Evolutionary conservation across 1,139 yeast species (phyloP).

Genomic region (Pichia sp.): DNA sequence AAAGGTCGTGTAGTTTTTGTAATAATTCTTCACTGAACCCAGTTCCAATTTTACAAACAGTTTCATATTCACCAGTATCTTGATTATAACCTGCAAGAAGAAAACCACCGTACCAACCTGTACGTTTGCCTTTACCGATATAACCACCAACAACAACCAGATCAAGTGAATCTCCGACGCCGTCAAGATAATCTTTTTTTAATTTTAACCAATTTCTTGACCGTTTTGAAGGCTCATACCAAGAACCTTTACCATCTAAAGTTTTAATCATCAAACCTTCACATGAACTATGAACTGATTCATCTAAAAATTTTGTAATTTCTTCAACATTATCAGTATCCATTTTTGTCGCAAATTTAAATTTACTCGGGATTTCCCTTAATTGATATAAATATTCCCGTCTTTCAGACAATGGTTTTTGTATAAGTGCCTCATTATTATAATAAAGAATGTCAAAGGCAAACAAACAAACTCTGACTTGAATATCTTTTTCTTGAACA

Average conservation of each 20-base stretch:
- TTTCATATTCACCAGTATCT: constrained; percentile 87
- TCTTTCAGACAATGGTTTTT: constrained; percentile 64
- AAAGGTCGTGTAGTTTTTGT: constrained; percentile 47
- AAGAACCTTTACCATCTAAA: constrained; percentile 72
- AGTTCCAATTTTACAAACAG: constrained; percentile 95
- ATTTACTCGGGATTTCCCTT: constrained; percentile 63
- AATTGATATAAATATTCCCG: constrained; percentile 55
- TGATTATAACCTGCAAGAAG: constrained; percentile 82
- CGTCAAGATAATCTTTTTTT: constrained; percentile 88
- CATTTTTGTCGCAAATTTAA: constrained; percentile 71
- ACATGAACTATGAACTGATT: constrained; percentile 82
- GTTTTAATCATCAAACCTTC: constrained; percentile 97
- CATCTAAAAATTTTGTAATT: constrained; percentile 79
- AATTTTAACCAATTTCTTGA: constrained; percentile 93
- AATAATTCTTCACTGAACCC: constrained; percentile 90
- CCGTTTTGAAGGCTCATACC: constrained; percentile 90
- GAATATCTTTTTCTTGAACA: constrained; percentile 79
- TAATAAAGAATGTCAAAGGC: constrained; percentile 80
- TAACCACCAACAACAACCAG: constrained; percentile 93
- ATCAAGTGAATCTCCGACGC: constrained; percentile 94
- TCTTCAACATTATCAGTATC: constrained; percentile 72
- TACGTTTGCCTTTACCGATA: constrained; percentile 89
- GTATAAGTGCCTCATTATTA: constrained; percentile 65
- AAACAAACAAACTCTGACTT: constrained; percentile 84
- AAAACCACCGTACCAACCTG: constrained; percentile 93